Conservation (phyloP, 106 monocot genomes). For the Apostasia shenzhenica region DNA sequence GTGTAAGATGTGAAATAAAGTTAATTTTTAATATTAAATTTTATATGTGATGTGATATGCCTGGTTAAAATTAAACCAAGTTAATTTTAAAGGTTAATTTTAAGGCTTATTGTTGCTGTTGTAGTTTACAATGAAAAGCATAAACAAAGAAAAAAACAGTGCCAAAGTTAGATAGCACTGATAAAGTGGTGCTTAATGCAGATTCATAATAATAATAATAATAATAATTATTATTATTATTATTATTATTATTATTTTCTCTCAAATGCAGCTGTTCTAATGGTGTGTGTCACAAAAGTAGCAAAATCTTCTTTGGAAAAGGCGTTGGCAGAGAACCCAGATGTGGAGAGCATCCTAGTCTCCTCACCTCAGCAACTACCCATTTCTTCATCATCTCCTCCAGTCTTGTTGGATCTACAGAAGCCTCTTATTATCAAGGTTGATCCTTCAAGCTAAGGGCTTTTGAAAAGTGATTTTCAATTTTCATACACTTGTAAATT, state of each 20-base stretch:
- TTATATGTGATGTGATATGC: too few relatives aligned
- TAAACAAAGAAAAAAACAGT: not conserved
- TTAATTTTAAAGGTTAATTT: too few relatives aligned
- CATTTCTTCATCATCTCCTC: constrained; percentile 7
- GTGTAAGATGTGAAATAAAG: too few relatives aligned
- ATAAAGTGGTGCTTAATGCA: not conserved
- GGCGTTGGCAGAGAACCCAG: constrained; percentile 73
- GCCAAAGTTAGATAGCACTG: not conserved
- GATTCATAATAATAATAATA: not conserved
- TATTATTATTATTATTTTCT: too few relatives aligned
- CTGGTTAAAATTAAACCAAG: too few relatives aligned
- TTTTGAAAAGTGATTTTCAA: constrained; percentile 14
- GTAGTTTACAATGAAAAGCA: too few relatives aligned
- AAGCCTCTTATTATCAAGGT: constrained; percentile 75
- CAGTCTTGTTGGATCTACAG: constrained; percentile 25
- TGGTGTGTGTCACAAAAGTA: constrained; percentile 84
- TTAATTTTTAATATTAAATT: too few relatives aligned
- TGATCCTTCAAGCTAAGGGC: constrained; percentile 34
- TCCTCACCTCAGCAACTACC: constrained; percentile 48
- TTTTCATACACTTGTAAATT: not conserved
- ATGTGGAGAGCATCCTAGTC: constrained; percentile 39
- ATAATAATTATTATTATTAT: too few relatives aligned
- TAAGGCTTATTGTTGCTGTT: too few relatives aligned
- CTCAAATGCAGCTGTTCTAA: constrained; percentile 47
- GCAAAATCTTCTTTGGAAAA: constrained; percentile 85